These are phyloP conservation scores for Stemphylium beticola DNA, from an alignment of 2,329 filamentous ascomycete species.

Conservation along the genomic window DNA sequence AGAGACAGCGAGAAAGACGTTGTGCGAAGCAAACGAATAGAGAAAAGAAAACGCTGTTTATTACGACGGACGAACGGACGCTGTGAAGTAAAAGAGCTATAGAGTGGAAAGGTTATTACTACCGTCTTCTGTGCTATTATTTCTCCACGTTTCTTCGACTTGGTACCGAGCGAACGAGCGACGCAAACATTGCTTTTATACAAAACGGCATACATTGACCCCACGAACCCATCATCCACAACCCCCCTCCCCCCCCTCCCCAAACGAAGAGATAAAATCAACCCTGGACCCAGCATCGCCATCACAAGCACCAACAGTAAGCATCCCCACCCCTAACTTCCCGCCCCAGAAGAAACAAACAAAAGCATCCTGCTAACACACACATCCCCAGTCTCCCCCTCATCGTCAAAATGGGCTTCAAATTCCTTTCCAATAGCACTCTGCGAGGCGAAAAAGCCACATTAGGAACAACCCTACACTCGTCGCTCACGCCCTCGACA, in stretches of 20 bases:
- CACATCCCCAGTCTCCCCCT: neutral
- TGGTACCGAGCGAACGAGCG: too few species aligned
- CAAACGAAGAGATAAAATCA: too few species aligned
- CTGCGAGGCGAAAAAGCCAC: conserved; percentile 41
- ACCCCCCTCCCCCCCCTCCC: too few species aligned
- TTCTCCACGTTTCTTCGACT: neutral
- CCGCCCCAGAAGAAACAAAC: neutral
- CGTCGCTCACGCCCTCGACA: conserved; percentile 25
- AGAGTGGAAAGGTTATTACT: neutral
- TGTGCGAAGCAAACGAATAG: neutral
- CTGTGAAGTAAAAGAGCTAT: neutral
- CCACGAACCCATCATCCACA: too few species aligned
- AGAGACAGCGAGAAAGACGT: neutral
- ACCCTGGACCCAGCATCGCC: too few species aligned
- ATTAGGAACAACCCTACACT: conserved; percentile 26
- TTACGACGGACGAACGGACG: neutral
- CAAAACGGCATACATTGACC: neutral
- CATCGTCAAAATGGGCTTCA: conserved; percentile 30
- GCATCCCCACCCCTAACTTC: too few species aligned
- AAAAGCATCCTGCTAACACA: neutral
- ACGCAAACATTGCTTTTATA: neutral
- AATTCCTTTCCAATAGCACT: conserved; percentile 38
- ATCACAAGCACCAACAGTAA: neutral
- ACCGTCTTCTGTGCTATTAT: neutral
- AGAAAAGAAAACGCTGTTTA: neutral